Conservation (phyloP, 2,329 filamentous ascomycete species). For the Cadophora gregata region DNA sequence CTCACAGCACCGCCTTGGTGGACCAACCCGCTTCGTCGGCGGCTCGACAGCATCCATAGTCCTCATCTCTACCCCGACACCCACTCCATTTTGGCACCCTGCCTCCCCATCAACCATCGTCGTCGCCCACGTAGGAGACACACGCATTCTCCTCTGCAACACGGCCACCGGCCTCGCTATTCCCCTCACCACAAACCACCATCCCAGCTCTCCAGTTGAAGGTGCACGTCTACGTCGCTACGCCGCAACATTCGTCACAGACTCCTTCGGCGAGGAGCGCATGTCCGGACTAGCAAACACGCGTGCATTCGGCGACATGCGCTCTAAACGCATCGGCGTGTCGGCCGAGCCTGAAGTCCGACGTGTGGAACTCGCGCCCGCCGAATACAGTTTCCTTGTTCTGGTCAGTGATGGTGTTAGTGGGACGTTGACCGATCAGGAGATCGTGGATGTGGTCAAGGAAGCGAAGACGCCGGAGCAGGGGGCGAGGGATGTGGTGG, state of each 20-base stretch:
- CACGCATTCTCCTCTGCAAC: slow-evolving; percentile 86
- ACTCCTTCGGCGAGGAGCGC: slow-evolving; percentile 96
- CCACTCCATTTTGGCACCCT: slow-evolving; percentile 95
- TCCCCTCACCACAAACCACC: slow-evolving; percentile 88
- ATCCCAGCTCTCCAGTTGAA: slow-evolving; percentile 86
- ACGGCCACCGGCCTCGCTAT: slow-evolving; percentile 81
- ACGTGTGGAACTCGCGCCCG: slow-evolving; percentile 78
- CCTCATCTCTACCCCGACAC: slow-evolving; percentile 89
- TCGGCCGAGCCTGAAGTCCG: slow-evolving; percentile 91
- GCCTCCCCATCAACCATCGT: slow-evolving; percentile 82
- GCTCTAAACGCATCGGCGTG: slow-evolving; percentile 89
- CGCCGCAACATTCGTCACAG: slow-evolving; percentile 85
- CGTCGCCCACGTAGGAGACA: slow-evolving; percentile 92
- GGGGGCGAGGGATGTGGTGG: slow-evolving; percentile 78
- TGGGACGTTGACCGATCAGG: slow-evolving; percentile 85
- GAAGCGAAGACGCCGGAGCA: slow-evolving; percentile 91
- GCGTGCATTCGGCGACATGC: slow-evolving; percentile 91
- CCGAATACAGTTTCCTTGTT: slow-evolving; percentile 88
- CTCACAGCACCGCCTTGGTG: slow-evolving; percentile 70
- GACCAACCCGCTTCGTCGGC: slow-evolving; percentile 81
- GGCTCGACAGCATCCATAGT: slow-evolving; percentile 91
- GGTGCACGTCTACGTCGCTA: slow-evolving; percentile 83
- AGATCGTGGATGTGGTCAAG: slow-evolving; percentile 95
- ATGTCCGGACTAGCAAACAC: slow-evolving; percentile 94
- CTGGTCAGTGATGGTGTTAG: slow-evolving; percentile 89